Conservation (phyloP, 805 yeast species). For the Zygosaccharomyces pseudorouxii region DNA sequence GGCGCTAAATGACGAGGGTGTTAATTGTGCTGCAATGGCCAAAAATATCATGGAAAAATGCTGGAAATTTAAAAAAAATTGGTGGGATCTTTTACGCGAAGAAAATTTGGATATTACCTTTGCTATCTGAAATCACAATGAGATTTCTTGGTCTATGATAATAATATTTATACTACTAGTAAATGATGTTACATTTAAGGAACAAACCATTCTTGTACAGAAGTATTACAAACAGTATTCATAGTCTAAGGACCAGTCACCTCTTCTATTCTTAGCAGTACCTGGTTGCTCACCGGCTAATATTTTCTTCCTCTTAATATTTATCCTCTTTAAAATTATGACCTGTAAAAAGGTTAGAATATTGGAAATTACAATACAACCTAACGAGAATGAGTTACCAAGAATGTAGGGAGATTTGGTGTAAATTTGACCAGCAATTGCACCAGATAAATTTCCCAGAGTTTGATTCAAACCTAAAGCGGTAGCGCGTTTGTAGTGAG, state of each 20-base stretch:
- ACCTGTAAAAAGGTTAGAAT: slow-evolving; percentile 19
- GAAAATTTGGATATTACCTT: slow-evolving; percentile 20
- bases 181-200: not conserved
- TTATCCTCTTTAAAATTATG: slow-evolving; percentile 13
- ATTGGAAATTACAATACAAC: slow-evolving; percentile 30
- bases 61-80: slow-evolving; percentile 19
- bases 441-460: slow-evolving; percentile 45
- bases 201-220: not conserved
- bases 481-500: slow-evolving; percentile 41
- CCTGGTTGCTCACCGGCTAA: slow-evolving; percentile 23
- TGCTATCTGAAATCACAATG: slow-evolving; percentile 18
- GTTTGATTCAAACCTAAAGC: slow-evolving; percentile 42
- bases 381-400: slow-evolving; percentile 41
- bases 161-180: not conserved
- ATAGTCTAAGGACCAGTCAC: slow-evolving; percentile 27
- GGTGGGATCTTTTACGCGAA: slow-evolving; percentile 25
- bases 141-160: not conserved
- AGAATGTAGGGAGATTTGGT: slow-evolving; percentile 37
- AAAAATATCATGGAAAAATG: slow-evolving; percentile 21
- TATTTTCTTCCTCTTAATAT: slow-evolving; percentile 17
- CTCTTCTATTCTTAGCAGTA: slow-evolving; percentile 19
- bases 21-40: slow-evolving; percentile 22
- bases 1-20: slow-evolving; percentile 14
- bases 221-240: slow-evolving; percentile 19
- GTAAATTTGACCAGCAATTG: slow-evolving; percentile 43